Base-by-base conservation (phyloP, 352 stramenopile genomes). In the Pythium dissotocum region DNA sequence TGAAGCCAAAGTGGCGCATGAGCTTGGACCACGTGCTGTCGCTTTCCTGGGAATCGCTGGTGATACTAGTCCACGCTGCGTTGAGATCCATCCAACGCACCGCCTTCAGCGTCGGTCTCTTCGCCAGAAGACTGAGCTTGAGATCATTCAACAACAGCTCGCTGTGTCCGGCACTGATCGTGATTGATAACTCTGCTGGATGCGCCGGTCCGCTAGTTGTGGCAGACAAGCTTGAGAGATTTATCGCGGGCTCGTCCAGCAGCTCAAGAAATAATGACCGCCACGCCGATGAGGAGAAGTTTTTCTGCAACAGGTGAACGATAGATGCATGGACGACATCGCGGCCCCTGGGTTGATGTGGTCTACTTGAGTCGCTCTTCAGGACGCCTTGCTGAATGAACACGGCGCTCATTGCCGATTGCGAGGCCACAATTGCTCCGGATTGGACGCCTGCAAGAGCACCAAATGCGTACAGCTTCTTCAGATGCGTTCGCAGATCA, bases 381-480 rank as follows among this genome's bases (percentile, higher is more conserved):
- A 59, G 10, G 48, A 70, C 38, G 2, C 32, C 28, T n/a, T 40
- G 5, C 30, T 71, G 42, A 7, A n/a, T 33, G 4, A 71, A 44
- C 6, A 65, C 10, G 1, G 24, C 14, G 2, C n/a, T 13, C 16
- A 66, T 38, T 2, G 49, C 18, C 12, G 38, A 36, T 62, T 58
- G 57, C 0, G 65, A 61, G 1, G 65, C 30, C 1, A 53, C 12
- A 9, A 65, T n/a, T 16, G 28, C 21, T n/a, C 24, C 13, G 4
- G 65, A 63, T 36, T 71, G 57, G 28, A 71, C 35, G 12, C 65
- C 65, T n/a, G 40, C 57, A 21, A 57, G 51, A 9, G 57, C 28
- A 16, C 57, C 55, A 21, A 62, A 58, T 14, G 58, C 58, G 51
- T 66, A 57, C 12, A 71, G 85, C 53, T 75, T 63, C 6, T 79